Base-by-base conservation (phyloP, 495 filamentous ascomycete genomes). In the Penicillium flavigenum region DNA sequence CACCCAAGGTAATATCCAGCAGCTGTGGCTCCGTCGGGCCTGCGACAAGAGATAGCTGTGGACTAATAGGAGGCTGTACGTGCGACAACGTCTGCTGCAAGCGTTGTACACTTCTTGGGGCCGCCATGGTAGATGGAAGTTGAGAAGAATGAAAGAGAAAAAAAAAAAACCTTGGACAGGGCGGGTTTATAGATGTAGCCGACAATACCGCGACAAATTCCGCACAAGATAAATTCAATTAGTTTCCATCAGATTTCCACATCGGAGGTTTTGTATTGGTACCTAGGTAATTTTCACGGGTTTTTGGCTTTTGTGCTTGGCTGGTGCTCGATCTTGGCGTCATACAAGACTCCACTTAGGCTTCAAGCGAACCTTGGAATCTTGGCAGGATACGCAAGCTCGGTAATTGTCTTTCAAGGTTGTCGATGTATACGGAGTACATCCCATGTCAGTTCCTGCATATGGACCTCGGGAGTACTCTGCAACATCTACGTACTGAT, bases 11-110 rank as follows among this genome's bases (percentile, higher is more conserved):
- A 42, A 88, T 67, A 36, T 85, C 79, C 54, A 86, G 74, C 45
- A 89, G 72, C 1, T 77, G 76, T 20, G 83, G 81, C 49, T 86
- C 76, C 34, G 81, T 80, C 31, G 84, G 81, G 3, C 86, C 86
- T 31, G 79, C 72, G 41, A 88, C 76, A 47, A 87, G 63, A 0
- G 85, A 87, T 44, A 69, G 65, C n/a, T 56, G 57, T 17, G 66
- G 52, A 12, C 56, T 59, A 26, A 52, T 34, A 0, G 50, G 36
- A 2, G 69, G 58, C 41, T 71, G 64, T 12, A 76, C 49, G 47
- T 76, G 73, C 9, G 69, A 69, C 24, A 76, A 59, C 20, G 73
- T 76, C 61, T 76, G 72, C 42, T 74, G 69, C 46, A 76, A 63
- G 41, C 73, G 67, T 48, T 71, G 70, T 45, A 72, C 66, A 60